phyloP scores from a whole-genome alignment of 805 yeast species.

The Grigorovia yakushimaensis region DNA sequence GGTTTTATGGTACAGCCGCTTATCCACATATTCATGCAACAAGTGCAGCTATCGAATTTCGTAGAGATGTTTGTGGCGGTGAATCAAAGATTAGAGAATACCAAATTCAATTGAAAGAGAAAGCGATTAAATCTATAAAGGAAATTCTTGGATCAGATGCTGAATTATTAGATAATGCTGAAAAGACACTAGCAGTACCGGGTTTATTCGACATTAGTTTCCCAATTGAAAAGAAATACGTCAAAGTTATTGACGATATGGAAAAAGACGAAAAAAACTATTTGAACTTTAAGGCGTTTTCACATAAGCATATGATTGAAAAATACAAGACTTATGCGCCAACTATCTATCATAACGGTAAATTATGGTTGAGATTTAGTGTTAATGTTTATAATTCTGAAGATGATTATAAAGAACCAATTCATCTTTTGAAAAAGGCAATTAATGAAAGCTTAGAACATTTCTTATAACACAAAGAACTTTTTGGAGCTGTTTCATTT shows the following conservation, averaged over 20 bases:
- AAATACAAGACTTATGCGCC: conserved; percentile 42
- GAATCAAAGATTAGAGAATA: conserved; percentile 42
- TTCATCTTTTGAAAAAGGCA: background rate
- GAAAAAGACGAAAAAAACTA: conserved; percentile 10
- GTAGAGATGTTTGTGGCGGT: conserved; percentile 43
- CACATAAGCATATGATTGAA: conserved; percentile 16
- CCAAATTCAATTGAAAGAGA: conserved; percentile 35
- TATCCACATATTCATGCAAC: conserved; percentile 36
- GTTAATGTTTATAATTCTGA: conserved; percentile 53
- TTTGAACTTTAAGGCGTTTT: conserved; percentile 9
- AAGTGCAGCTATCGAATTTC: conserved; percentile 43
- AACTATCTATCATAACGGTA: conserved; percentile 32
- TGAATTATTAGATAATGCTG: conserved; percentile 22
- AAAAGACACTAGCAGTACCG: conserved; percentile 9
- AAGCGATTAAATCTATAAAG: conserved; percentile 35
- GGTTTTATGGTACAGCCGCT: conserved; percentile 40
- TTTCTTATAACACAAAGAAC: too few relatives aligned
- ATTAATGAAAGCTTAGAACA: conserved; percentile 2
- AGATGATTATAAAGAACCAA: conserved; percentile 34
- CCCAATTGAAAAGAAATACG: conserved; percentile 30
- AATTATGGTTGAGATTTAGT: conserved; percentile 41
- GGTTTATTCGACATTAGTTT: conserved; percentile 32
- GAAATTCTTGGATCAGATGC: conserved; percentile 32
- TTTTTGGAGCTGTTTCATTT: too few relatives aligned
- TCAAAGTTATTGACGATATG: conserved; percentile 9